These are phyloP conservation scores for Hansenula sp. DNA, from an alignment of 1,139 yeast genomes.

Conservation along the genomic window DNA sequence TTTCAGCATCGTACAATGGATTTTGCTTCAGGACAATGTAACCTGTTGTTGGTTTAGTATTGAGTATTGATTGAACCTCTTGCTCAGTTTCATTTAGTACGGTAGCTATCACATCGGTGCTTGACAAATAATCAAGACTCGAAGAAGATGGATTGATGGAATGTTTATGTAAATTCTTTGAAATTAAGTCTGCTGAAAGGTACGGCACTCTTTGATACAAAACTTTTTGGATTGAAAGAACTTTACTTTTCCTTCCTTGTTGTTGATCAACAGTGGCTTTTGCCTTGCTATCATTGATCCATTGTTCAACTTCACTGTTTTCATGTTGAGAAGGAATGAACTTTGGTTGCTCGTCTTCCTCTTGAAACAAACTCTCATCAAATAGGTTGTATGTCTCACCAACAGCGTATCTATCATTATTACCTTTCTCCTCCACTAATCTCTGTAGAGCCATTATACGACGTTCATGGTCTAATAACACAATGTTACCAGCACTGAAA, in stretches of 20 bases:
- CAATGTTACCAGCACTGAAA: constrained; percentile 90
- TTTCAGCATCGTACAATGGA: constrained; percentile 36
- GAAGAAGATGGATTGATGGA: constrained; percentile 42
- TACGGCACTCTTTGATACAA: constrained; percentile 67
- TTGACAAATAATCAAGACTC: constrained; percentile 33
- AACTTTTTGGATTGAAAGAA: constrained; percentile 64
- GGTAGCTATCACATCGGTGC: constrained; percentile 27
- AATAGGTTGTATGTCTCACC: constrained; percentile 66
- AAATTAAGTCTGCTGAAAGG: constrained; percentile 74
- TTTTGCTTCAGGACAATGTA: constrained; percentile 64
- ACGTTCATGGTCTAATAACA: constrained; percentile 64
- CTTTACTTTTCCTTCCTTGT: constrained; percentile 36
- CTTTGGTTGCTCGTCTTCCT: constrained; percentile 10
- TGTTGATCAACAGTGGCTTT: not conserved
- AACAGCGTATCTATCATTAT: constrained; percentile 59
- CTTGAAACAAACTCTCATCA: constrained; percentile 43
- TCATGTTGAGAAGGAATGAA: constrained; percentile 9
- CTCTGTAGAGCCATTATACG: constrained; percentile 74
- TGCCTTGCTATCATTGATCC: constrained; percentile 37
- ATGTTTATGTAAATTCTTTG: constrained; percentile 43
- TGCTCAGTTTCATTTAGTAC: constrained; percentile 49
- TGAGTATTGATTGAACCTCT: constrained; percentile 28
- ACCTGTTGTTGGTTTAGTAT: constrained; percentile 43
- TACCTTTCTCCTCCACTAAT: constrained; percentile 68
- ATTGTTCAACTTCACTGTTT: constrained; percentile 34